A percentile compares a stretch with the other conserved stretches of the same genome.
These are phyloP conservation scores for Aphanomyces astaci DNA, from an alignment of 352 stramenopile genomes.

Conservation along the genomic window DNA sequence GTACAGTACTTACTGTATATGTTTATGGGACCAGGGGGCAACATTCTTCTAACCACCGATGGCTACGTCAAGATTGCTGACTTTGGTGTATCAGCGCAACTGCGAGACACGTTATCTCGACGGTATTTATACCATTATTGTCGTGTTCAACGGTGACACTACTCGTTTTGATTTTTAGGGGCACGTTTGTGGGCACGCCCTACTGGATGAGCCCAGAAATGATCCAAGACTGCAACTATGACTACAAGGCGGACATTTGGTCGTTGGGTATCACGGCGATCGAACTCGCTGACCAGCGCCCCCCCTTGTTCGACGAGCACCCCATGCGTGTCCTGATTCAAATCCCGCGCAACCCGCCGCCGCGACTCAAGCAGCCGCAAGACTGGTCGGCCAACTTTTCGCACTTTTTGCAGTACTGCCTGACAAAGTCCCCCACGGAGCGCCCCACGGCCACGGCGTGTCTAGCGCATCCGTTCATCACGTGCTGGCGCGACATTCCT, in stretches of 20 bases:
- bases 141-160: neutral
- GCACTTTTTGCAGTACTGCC: constrained; percentile 80
- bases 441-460: constrained; percentile 81
- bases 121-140: constrained; percentile 14
- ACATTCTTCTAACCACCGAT: constrained; percentile 90
- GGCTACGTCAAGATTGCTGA: constrained; percentile 93
- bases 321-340: constrained; percentile 77
- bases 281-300: constrained; percentile 86
- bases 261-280: constrained; percentile 86
- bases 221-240: constrained; percentile 88
- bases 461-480: constrained; percentile 86
- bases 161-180: constrained; percentile 13
- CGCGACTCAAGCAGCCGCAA: constrained; percentile 56
- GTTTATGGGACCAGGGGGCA: constrained; percentile 88
- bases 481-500: constrained; percentile 33
- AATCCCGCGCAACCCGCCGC: constrained; percentile 72
- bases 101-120: constrained; percentile 46
- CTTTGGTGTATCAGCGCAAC: constrained; percentile 80
- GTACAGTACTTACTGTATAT: neutral
- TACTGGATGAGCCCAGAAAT: constrained; percentile 95
- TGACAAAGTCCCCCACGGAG: constrained; percentile 61
- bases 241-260: constrained; percentile 88
- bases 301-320: constrained; percentile 85
- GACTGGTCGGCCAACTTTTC: constrained; percentile 73
- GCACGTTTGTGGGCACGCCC: constrained; percentile 85